phyloP scores from a whole-genome alignment of 176 grass and related monocot genomes.

The Panicum miliaceum region DNA sequence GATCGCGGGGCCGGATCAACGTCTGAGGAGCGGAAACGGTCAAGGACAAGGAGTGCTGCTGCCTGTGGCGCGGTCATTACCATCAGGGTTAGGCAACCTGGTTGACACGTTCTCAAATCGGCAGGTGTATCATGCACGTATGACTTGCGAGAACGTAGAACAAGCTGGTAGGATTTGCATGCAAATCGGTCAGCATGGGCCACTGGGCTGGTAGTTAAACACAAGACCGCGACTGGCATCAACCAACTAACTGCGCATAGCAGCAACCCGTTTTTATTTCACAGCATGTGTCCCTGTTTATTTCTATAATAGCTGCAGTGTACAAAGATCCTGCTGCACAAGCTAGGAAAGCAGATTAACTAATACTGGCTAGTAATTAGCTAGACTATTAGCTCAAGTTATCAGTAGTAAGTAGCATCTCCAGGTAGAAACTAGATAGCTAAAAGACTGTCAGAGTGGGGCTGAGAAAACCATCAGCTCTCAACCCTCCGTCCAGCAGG shows the following conservation, averaged over 20 bases:
- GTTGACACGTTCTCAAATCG: conserved; percentile 17
- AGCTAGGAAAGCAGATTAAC: background rate
- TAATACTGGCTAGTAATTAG: background rate
- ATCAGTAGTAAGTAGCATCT: background rate
- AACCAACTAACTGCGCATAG: background rate
- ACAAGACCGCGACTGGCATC: background rate
- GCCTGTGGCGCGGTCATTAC: too few relatives aligned
- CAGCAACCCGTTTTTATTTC: background rate
- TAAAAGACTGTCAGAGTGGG: background rate
- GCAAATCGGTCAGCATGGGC: background rate
- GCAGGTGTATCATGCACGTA: background rate
- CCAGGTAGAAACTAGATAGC: background rate
- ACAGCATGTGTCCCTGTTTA: background rate
- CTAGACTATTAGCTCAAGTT: background rate
- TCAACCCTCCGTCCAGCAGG: conserved; percentile 59
- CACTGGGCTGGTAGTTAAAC: background rate
- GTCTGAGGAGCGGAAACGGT: conserved; percentile 15
- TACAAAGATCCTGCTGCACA: background rate
- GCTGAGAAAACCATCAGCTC: background rate
- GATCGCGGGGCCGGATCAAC: background rate
- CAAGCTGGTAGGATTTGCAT: background rate
- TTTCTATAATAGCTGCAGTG: background rate
- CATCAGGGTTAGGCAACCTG: background rate
- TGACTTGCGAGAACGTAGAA: background rate
- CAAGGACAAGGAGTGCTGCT: background rate